Evolutionary conservation across 768 basidiomycete species (phyloP), one percentile per base, ranked within the genome.

Genomic region (Fibroporia radiculosa): DNA sequence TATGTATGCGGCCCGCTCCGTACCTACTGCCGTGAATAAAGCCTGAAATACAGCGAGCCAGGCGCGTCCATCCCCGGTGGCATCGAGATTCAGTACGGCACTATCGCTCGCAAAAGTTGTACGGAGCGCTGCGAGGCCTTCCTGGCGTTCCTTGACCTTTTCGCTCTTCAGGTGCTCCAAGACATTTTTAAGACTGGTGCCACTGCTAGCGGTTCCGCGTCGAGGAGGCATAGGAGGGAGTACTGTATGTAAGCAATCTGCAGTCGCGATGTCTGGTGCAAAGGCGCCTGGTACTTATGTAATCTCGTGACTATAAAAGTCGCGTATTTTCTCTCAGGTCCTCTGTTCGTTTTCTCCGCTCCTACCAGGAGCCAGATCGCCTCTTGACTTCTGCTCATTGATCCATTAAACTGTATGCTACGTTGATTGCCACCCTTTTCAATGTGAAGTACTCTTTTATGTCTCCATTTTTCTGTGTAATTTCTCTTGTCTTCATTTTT

Each of bases 31-130:
- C 8, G 67, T 65, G 57, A 92, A 93, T 6, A 96, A 65, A 13
- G 77, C 78, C 52, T 88, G 77, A 55, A 82, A 89, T 6, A 92
- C 66, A 6, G 70, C 64, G 19, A 82, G 63, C 86, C 87, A 93
- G 36, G 62, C 58, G 33, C 65, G 45, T 24, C 56, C 56, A 25
- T 66, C 59, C 38, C 70, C 58, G 48, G 49, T 42, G 8, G 68
- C 64, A 44, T 71, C 74, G 42, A 71, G 66, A 35, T 56, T 55
- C n/a, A 60, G 57, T 19, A 77, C 65, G 11, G 70, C 69, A 45
- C 65, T 61, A 50, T 76, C 67, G 48, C 68, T 66, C 12, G 72
- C 61, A 51, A 87, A 85, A 29, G 66, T 56, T 4, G 64, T 63
- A 38, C 72, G 74, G 37, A 87, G 66, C 14, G 68, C 54, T 6